Conservation (phyloP, 2,329 filamentous ascomycete species). For the Fusarium fracticaudum region DNA sequence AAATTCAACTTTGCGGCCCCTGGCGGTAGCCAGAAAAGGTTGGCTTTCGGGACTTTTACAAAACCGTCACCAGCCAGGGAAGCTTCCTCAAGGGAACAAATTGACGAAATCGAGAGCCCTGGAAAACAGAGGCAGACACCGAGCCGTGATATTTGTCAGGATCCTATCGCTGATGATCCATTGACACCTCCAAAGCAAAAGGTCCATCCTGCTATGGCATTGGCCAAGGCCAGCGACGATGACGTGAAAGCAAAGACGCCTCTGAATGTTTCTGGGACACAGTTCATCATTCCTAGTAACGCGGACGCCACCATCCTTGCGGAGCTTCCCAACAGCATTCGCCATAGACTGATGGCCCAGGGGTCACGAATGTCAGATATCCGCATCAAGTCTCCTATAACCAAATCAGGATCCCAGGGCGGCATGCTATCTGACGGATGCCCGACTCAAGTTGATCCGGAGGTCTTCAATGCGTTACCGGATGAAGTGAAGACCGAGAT, state of each 20-base stretch:
- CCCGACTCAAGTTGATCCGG: slow-evolving; percentile 84
- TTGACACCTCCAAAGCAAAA: slow-evolving; percentile 63
- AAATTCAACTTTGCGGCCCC: slow-evolving; percentile 65
- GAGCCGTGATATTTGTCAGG: slow-evolving; percentile 48
- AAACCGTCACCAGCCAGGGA: slow-evolving; percentile 53
- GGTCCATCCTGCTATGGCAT: slow-evolving; percentile 62
- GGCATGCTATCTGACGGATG: slow-evolving; percentile 56
- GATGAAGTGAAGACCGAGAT: slow-evolving; percentile 88
- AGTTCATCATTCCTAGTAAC: slow-evolving; percentile 89
- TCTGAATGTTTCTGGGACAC: slow-evolving; percentile 84
- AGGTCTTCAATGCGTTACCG: slow-evolving; percentile 84
- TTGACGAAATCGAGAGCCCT: slow-evolving; percentile 59
- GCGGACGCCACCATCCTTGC: slow-evolving; percentile 83
- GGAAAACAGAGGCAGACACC: slow-evolving; percentile 46
- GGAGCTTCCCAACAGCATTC: slow-evolving; percentile 85
- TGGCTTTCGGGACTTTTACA: slow-evolving; percentile 73
- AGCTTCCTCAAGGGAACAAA: slow-evolving; percentile 55
- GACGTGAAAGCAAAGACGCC: slow-evolving; percentile 70
- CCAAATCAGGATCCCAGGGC: slow-evolving; percentile 49
- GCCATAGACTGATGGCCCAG: slow-evolving; percentile 76
- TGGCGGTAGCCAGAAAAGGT: slow-evolving; percentile 80
- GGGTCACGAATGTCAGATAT: slow-evolving; percentile 44
- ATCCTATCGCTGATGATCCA: slow-evolving; percentile 66
- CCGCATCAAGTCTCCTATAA: slow-evolving; percentile 44
- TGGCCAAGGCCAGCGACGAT: slow-evolving; percentile 58